Base-by-base conservation (phyloP, 805 yeast species). In the Ogataea angusta region DNA sequence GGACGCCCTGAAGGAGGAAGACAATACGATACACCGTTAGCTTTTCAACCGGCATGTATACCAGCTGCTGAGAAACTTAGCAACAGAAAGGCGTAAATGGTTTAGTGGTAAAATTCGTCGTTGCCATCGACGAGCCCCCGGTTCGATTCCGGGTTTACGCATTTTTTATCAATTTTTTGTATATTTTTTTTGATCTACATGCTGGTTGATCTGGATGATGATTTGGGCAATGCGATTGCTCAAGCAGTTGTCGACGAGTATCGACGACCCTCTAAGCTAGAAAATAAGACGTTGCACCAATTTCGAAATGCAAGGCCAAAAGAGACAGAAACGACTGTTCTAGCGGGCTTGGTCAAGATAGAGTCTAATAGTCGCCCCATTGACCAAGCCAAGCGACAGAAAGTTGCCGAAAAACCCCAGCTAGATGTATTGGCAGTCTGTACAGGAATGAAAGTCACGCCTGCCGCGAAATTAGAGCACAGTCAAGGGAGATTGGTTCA, bases 381-480 rank as follows among this genome's bases (percentile, higher is more conserved):
- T 10, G 15, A 22, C 8, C 23, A 21, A 5, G 8, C 6, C 5
- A 47, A 46, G 25, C 32, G 45, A 23, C 37, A 39, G 10, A 48
- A 47, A 21, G 9, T 41, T 12, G 34, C 29, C 9, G 14, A 10
- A 2, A 16, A 16, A 10, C 45, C 47, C 7, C 46, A 49, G 4
- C 24, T 69, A 1, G 43, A 57, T 5, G 65, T 76, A 1, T 52
- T 86, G 2, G 60, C 79, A 0, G 31, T 86, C 4, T 72, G 89
- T 0, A 87, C 97, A 0, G 99, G 99, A 0, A 85, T 88, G 36
- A 93, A 93, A 56, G 75, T 87, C 0, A 52, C 75, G 14, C 90
- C 97, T 1, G 76, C 82, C 51, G 57, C 49, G 1, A 54, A 49
- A 2, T 59, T 83, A 0, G 46, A 57, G 3, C 21, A 38, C 1